Evolutionary conservation across 2,329 filamentous ascomycete genomes (phyloP), one percentile per base, ranked within the genome.

Genomic region (Aspergillus aculeatus): DNA sequence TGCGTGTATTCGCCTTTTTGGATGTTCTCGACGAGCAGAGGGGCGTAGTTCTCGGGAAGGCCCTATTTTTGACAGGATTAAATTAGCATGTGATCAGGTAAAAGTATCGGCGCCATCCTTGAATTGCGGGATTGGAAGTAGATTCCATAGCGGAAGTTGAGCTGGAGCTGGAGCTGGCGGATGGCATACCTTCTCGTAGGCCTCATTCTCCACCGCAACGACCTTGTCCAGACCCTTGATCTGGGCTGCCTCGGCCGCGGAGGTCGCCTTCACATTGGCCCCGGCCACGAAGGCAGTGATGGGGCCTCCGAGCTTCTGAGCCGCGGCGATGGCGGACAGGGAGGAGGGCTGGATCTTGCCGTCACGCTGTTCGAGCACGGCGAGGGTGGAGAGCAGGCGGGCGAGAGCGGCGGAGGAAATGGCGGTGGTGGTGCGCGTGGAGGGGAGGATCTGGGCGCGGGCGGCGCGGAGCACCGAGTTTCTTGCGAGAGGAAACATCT

Each of bases 1-100:
- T 99, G 95, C 62, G 93, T 96, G 77, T 92, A 98, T 61, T 89
- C 91, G 62, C 91, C 93, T 75, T 95, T 95, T 81, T 96, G 96
- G 78, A 98, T 94, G 78, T 98, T 99, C 77, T 98, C 94, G 54
- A 92, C 90, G 47, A 99, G 83, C 50, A 99, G 82, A 58, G 92
- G 90, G n/a, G 94, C 95, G 73, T 86, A 98, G 82, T 91, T 97
- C 80, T 99, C 95, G 55, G 95, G 88, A 2, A 99, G 85, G 53
- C 92, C 92, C 91, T 92, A 66, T 47, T 16, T 29, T 29, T 29
- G 7, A 29, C 23, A 23, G 1, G 7, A 9, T 29, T 9, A 9
- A 2, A 29, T 29, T 29, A 29, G 26, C 26, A 29, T 29, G 26
- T 29, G 7, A 29, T 29, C 2, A 29, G 26, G 26, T 10, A 9